These are phyloP conservation scores for Boletus tylopilopsis DNA, from an alignment of 768 basidiomycete species.

Conservation along the genomic window DNA sequence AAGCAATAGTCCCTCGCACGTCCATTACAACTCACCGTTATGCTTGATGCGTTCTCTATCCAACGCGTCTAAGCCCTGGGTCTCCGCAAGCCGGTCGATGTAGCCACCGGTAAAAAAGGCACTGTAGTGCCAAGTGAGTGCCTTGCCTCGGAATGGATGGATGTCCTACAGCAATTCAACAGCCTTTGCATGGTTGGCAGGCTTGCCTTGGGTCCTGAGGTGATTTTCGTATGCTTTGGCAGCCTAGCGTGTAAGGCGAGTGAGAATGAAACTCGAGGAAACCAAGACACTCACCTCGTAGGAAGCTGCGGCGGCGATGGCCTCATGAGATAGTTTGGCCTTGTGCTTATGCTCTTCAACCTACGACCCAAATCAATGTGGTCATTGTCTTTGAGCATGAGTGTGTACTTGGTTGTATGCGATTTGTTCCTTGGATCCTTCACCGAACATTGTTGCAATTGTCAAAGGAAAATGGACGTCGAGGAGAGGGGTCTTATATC, in stretches of 20 bases:
- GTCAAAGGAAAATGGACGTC: no score
- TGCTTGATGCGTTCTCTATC: slow-evolving; percentile 20
- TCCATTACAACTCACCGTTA: slow-evolving; percentile 14
- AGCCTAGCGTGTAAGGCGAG: slow-evolving; percentile 13
- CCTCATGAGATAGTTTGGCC: slow-evolving; percentile 25
- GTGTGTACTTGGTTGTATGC: no score
- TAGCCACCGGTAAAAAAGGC: slow-evolving; percentile 25
- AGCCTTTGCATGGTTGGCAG: slow-evolving; percentile 22
- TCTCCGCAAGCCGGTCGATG: slow-evolving; percentile 25
- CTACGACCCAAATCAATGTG: slow-evolving; percentile 10
- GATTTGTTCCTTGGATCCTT: no score
- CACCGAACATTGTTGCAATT: no score
- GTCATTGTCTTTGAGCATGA: background rate
- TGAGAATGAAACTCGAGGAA: background rate
- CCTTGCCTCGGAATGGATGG: no score
- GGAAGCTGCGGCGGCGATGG: slow-evolving; percentile 27
- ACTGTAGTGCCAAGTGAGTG: slow-evolving; percentile 9
- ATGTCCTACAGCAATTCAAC: slow-evolving; percentile 23
- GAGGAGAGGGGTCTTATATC: no score
- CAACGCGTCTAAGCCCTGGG: slow-evolving; percentile 20
- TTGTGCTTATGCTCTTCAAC: slow-evolving; percentile 18
- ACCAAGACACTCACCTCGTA: slow-evolving; percentile 16
- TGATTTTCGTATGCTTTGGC: slow-evolving; percentile 30
- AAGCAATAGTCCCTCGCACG: background rate
- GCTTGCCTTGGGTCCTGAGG: slow-evolving; percentile 14